Base-by-base conservation (phyloP, 2,329 filamentous ascomycete species). In the Fusarium multiceps region DNA sequence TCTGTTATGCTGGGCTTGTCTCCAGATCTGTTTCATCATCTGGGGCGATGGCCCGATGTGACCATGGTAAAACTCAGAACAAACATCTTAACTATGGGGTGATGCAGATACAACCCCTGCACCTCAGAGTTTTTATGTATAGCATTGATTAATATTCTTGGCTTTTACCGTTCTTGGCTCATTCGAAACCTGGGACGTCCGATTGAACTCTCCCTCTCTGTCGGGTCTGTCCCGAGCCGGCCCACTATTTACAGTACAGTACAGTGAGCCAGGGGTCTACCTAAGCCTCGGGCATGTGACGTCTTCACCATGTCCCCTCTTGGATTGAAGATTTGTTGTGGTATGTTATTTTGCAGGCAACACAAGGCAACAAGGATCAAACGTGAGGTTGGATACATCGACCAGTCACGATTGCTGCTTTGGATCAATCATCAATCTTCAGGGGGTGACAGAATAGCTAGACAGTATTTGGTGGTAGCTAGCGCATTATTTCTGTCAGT, bases 11-110 rank as follows among this genome's bases (percentile, higher is more conserved):
- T 40, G 10, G 48, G 21, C 49, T 37, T 66, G 55, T 57, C 56
- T 48, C 42, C 28, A 61, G 50, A 48, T 54, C 50, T 27, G 66
- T 69, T 60, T 68, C 68, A 57, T 28, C 34, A 46, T 60, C 45
- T 23, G 21, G 51, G 28, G 51, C 45, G 42, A 50, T 71, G 43
- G 34, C 49, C 46, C 49, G 28, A 48, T 68, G 68, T 48, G 46
- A 70, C 68, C 41, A 41, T 71, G 59, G 54, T 68, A 59, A 71
- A 68, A 71, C 68, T 21, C 37, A 30, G 37, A 43, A 18, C 51
- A 57, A 51, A 55, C 23, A 43, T 34, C 14, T 16, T 28, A 20
- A 12, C 48, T 42, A 25, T 32, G n/a, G 30, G 21, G 30, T 21
- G 37, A 47, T 45, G 32, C 34, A 45, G 27, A 63, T 59, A 28